A percentile compares a stretch with the other conserved stretches of the same genome.
These are phyloP conservation scores for Termitomyces sp. DNA, from an alignment of 1,284 basidiomycete genomes.

Conservation along the genomic window DNA sequence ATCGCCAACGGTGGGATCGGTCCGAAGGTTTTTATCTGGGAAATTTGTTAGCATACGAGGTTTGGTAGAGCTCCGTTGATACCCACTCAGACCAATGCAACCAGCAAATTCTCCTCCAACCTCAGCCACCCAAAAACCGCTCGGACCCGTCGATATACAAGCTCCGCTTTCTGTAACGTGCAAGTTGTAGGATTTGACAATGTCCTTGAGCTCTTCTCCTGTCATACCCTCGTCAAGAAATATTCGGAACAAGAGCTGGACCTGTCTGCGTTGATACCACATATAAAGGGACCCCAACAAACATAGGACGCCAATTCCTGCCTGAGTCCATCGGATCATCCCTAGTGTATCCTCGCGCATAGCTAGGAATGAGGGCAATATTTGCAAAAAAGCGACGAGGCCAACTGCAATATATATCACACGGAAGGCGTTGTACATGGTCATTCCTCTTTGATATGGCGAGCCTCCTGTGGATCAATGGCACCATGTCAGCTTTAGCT, in stretches of 20 bases:
- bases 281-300: background rate
- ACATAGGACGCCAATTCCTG: background rate
- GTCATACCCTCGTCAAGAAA: slow-evolving; percentile 8
- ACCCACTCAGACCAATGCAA: slow-evolving; percentile 14
- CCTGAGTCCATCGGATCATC: background rate
- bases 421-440: background rate
- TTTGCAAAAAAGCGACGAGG: background rate
- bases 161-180: slow-evolving; percentile 4
- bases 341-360: background rate
- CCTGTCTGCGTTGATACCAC: slow-evolving; percentile 1
- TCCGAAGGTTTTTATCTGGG: background rate
- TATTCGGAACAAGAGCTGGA: slow-evolving; percentile 3
- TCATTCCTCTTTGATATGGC: slow-evolving; percentile 7
- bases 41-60: background rate
- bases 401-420: background rate
- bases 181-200: slow-evolving; percentile 7
- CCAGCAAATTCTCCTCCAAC: slow-evolving; percentile 8
- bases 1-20: slow-evolving; percentile 9
- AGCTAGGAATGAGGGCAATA: background rate
- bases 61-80: background rate
- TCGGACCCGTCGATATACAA: slow-evolving; percentile 4
- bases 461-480: slow-evolving; percentile 2
- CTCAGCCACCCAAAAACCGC: slow-evolving; percentile 16
- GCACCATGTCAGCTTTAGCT: background rate
- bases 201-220: slow-evolving; percentile 12